Base-by-base conservation (phyloP, 2,329 filamentous ascomycete species). In the Penicillium sp. region DNA sequence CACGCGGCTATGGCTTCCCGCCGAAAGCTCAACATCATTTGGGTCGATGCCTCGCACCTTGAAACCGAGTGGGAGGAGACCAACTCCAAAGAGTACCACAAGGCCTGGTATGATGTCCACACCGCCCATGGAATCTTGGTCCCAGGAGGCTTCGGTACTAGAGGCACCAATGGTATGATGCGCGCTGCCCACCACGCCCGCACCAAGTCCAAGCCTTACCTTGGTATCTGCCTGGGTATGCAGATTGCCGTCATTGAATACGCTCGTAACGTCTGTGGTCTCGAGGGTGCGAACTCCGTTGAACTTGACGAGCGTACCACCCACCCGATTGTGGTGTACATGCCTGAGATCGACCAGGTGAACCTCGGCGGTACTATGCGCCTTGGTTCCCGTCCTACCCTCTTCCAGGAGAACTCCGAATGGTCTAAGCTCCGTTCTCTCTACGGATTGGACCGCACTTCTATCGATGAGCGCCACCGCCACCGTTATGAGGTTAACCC, bases 401-500 rank as follows among this genome's bases (percentile, higher is more conserved):
- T 87, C 62, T 96, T 94, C 82, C 89, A 94, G 73, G 72, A 82
- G 1, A 85, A 84, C 54, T 89, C 82, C 45, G 88, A 93, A 68
- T 94, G 89, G 90, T 89, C 86, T 59, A 87, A 86, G 66, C 82
- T 95, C 29, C 87, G 90, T 19, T 83, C 84, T 10, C 78, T 96
- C 8, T 96, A 95, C 73, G 88, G 87, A 6, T 43, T 56, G 40
- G 76, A 79, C 3, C 78, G 68, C 45, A 58, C 76, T 2, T 73
- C 79, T 25, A 82, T 89, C 43, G 76, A 82, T 59, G 91, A 96
- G 80, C 85, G 91, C 52, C 91, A 96, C 74, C 86, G 91, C 58
- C 91, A 96, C 76, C 85, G 91, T 42, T 96, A 95, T 72, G 91
- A 96, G 78, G 90, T 96, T 63, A 96, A 96, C 77, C 91, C 92